phyloP scores from a whole-genome alignment of 1,284 basidiomycete genomes.

The Trichosporon sp. region DNA sequence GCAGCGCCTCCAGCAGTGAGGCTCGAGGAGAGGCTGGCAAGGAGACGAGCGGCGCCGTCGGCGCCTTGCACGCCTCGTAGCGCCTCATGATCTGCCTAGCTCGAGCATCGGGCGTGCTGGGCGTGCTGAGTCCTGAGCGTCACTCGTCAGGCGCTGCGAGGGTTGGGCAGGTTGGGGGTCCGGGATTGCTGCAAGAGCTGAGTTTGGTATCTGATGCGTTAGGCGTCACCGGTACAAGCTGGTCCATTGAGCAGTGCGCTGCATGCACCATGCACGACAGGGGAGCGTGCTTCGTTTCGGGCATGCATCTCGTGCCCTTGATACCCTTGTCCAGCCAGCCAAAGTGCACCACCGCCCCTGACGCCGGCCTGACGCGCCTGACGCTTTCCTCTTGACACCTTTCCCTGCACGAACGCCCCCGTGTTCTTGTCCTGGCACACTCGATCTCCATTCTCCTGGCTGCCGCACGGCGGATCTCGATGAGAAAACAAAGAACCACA shows the following conservation, averaged over 20 bases:
- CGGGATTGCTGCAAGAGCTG: neutral
- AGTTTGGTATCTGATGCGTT: too few relatives aligned
- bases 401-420: too few relatives aligned
- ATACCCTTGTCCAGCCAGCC: too few relatives aligned
- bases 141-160: too few relatives aligned
- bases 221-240: neutral
- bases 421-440: neutral
- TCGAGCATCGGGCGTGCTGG: too few relatives aligned
- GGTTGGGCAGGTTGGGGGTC: neutral
- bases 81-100: neutral
- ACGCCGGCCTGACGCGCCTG: neutral
- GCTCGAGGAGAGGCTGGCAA: neutral
- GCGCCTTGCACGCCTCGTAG: neutral
- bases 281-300: slow-evolving; percentile 1
- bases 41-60: neutral
- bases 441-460: neutral
- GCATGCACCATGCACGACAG: neutral
- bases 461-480: neutral
- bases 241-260: too few relatives aligned
- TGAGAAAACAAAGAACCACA: neutral
- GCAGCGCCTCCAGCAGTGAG: neutral
- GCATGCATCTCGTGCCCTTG: neutral
- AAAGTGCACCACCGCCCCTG: too few relatives aligned
- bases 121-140: too few relatives aligned
- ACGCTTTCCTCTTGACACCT: neutral